phyloP scores from a whole-genome alignment of 2,329 filamentous ascomycete species.

The Phoma herbarum region DNA sequence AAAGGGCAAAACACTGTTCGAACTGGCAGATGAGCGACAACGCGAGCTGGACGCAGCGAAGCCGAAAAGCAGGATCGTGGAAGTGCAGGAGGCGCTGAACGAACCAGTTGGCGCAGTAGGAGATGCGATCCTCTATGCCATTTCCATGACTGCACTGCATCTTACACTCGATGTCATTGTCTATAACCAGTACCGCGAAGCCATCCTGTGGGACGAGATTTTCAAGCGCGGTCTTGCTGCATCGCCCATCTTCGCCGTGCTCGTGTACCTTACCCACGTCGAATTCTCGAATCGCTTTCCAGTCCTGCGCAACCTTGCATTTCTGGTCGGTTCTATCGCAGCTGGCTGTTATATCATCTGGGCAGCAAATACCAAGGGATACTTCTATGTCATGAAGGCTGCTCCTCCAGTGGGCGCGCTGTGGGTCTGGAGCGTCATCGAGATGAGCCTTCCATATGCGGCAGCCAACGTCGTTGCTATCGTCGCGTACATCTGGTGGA shows the following conservation, averaged over 20 bases:
- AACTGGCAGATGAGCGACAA: constrained; percentile 72
- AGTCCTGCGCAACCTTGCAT: constrained; percentile 61
- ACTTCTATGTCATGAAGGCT: constrained; percentile 89
- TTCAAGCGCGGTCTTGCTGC: constrained; percentile 59
- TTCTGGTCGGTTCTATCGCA: constrained; percentile 67
- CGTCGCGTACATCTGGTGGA: constrained; percentile 63
- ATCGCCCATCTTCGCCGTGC: constrained; percentile 55
- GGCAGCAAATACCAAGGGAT: constrained; percentile 80
- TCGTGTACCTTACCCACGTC: constrained; percentile 57
- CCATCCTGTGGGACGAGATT: constrained; percentile 68
- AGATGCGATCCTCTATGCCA: constrained; percentile 59
- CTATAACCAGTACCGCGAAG: constrained; percentile 78
- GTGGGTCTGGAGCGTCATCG: constrained; percentile 93
- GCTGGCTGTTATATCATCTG: constrained; percentile 82
- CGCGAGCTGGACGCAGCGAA: constrained; percentile 55
- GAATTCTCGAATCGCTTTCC: constrained; percentile 55
- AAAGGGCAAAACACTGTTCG: constrained; percentile 73
- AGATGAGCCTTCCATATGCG: constrained; percentile 77
- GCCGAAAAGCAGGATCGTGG: constrained; percentile 55
- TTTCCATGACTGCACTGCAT: constrained; percentile 74
- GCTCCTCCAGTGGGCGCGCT: constrained; percentile 88
- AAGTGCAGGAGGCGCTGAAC: constrained; percentile 44
- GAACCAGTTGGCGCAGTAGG: constrained; percentile 58
- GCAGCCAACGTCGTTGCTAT: constrained; percentile 64
- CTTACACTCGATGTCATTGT: constrained; percentile 82